Base-by-base conservation (phyloP, 768 basidiomycete genomes). In the Nevesoporus exiguus region DNA sequence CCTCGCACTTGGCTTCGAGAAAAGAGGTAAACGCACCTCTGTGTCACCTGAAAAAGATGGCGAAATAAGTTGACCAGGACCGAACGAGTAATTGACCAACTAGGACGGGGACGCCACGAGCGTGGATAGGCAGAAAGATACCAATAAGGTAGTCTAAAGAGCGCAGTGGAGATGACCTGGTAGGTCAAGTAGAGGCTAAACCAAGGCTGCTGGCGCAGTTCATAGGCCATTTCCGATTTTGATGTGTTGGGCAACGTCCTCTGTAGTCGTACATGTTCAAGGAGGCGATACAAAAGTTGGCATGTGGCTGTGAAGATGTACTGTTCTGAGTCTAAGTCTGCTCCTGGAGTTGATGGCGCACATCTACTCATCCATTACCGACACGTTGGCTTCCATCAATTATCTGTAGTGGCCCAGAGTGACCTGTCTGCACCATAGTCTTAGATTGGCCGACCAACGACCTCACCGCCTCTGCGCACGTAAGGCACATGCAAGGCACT, bases 131-230 rank as follows among this genome's bases (percentile, higher is more conserved):
- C 56, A 30, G 57, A 57, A 13, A 66, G 36, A 45, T 41, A 61
- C 66, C 64, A 68, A 43, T 56, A 66, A 3, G 66, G 66, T 15
- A 66, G 40, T 34, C 66, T 57, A 8, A 66, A 48, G 15, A 68
- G 22, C 0, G 50, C 49, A 3, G 66, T 68, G 17, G 59, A 57
- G 5, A 64, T 22, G 37, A 53, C 42, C 19, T 64, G 62, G 55
- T 64, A 66, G 5, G 61, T 49, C 43, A 64, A 31, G 44, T 64
- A 62, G 15, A 66, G 54, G 15, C 58, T 54, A 44, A 64, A 55
- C 55, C 39, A 54, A 10, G 52, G 52, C 52, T 54, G 52, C 14
- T 43, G 21, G 24, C 41, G 52, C 15, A 54, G 30, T 53, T 53
- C 46, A 53, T 53, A 47, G 39, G 33, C 30, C 52, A 53, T 47